Evolutionary conservation across 1,284 basidiomycete species (phyloP), one percentile per base, ranked within the genome.

Genomic region (Exobasidium cylindrosporum): DNA sequence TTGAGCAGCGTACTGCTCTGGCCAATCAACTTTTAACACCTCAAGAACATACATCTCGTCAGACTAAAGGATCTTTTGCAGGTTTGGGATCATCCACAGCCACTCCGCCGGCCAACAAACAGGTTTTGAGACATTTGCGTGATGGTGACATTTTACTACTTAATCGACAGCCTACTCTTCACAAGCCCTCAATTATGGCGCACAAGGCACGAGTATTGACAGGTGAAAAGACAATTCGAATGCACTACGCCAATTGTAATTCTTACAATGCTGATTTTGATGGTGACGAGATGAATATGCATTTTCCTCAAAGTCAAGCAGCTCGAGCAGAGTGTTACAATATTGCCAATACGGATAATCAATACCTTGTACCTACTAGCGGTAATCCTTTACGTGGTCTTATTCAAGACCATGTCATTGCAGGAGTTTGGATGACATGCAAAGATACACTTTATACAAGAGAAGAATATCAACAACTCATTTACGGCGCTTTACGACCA

Each of bases 151-250:
- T 97, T 63, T 83, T 99, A 65, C 91, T 99, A 71, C 84, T 99
- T 59, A 99, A 99, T 80, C 91, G 96, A 66, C 96, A 99, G 84
- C 96, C 96, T 7, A 98, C 96, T 0, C 84, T 99, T 63, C 96
- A 99, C 82, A 98, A 98, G 81, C 95, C 96, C n/a, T 93, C 90
- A 84, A 99, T 99, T 95, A 99, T 99, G 96, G 90, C 89, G 10
- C 96, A 99, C 82, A 89, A 87, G 72, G 96, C 95, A 26, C 88
- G 89, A 66, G 90, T 98, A 17, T 82, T 99, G 66, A 86, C 88
- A 64, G 96, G 95, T 53, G 96, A 99, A 82, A 97, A 97, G 84
- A 98, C 96, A 0, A 98, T 99, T 81, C 87, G 96, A 31, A 97
- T 99, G 95, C 96, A 99, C 83, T 98, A 99, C 79, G 96, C 96